These are phyloP conservation scores for Nothopassalora personata DNA, from an alignment of 2,329 filamentous ascomycete species.

Conservation along the genomic window DNA sequence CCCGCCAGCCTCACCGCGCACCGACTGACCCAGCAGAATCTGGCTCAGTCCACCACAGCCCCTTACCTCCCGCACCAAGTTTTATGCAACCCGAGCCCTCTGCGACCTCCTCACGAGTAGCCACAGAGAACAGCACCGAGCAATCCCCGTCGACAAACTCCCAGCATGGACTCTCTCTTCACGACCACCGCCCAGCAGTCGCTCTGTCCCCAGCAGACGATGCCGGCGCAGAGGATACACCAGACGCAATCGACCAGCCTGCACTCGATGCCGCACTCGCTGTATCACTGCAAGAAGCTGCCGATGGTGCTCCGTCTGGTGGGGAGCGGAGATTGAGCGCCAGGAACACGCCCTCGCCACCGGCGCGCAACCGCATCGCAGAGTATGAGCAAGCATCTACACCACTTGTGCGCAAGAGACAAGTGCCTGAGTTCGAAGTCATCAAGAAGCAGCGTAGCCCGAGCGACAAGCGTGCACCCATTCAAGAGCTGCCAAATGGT, in stretches of 20 bases:
- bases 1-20: slow-evolving; percentile 10
- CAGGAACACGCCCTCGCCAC: slow-evolving; percentile 32
- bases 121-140: slow-evolving; percentile 36
- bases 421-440: slow-evolving; percentile 49
- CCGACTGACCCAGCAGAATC: slow-evolving; percentile 48
- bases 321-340: slow-evolving; percentile 26
- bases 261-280: slow-evolving; percentile 25
- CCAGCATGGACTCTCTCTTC: slow-evolving; percentile 54
- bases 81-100: slow-evolving; percentile 62
- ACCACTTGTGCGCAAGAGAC: slow-evolving; percentile 36
- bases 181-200: slow-evolving; percentile 43
- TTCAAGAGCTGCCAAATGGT: slow-evolving; percentile 76
- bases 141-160: slow-evolving; percentile 34
- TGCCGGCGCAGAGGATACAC: slow-evolving; percentile 22
- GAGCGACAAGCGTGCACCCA: slow-evolving; percentile 43
- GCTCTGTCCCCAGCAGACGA: slow-evolving; percentile 38
- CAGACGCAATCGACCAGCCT: slow-evolving; percentile 21
- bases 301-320: slow-evolving; percentile 3
- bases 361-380: slow-evolving; percentile 47
- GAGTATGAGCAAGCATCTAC: slow-evolving; percentile 50
- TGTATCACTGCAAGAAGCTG: slow-evolving; percentile 23
- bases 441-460: slow-evolving; percentile 44
- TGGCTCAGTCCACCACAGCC: slow-evolving; percentile 52
- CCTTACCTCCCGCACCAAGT: slow-evolving; percentile 37
- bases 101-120: slow-evolving; percentile 45